A percentile compares a stretch with the other conserved stretches of the same genome.
phyloP scores from a whole-genome alignment of 805 yeast species.

The Starmera dryadoides region DNA sequence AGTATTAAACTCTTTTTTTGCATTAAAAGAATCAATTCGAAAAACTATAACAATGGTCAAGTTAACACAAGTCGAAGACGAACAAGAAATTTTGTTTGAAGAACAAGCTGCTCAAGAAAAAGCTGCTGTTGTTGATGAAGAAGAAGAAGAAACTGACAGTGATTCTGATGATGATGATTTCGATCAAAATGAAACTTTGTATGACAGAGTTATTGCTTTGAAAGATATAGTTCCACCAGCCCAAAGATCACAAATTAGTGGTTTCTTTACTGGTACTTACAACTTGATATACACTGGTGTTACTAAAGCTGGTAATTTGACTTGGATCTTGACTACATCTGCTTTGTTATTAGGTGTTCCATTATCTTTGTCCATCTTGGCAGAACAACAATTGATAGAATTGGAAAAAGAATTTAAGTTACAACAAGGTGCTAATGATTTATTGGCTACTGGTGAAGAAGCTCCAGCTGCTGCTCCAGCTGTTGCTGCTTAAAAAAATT shows the following conservation, averaged over 20 bases:
- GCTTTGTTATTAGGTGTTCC: conserved; percentile 89
- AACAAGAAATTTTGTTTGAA: conserved; percentile 29
- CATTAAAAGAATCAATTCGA: too few relatives aligned
- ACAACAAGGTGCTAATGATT: conserved; percentile 71
- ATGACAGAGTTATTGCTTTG: conserved; percentile 85
- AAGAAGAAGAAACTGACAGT: conserved; percentile 46
- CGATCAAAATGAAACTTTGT: conserved; percentile 76
- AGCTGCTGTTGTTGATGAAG: conserved; percentile 31
- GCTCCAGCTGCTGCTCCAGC: conserved; percentile 28
- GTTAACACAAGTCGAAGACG: conserved; percentile 64
- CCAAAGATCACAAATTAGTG: conserved; percentile 51
- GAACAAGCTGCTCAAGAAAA: conserved; percentile 28
- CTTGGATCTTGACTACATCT: conserved; percentile 84
- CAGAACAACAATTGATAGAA: conserved; percentile 91
- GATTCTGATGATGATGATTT: conserved; percentile 55
- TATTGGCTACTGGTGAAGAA: conserved; percentile 63
- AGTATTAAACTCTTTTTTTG: too few relatives aligned
- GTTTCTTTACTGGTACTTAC: conserved; percentile 23
- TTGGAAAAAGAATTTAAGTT: conserved; percentile 86
- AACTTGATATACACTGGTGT: conserved; percentile 40
- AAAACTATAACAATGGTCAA: conserved; percentile 49
- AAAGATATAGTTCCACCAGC: conserved; percentile 88
- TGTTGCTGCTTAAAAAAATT: conserved; percentile 21
- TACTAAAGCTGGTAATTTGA: conserved; percentile 59
- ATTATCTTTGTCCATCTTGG: conserved; percentile 76